phyloP scores from a whole-genome alignment of 352 stramenopile species.

The Phytopythium montanum region DNA sequence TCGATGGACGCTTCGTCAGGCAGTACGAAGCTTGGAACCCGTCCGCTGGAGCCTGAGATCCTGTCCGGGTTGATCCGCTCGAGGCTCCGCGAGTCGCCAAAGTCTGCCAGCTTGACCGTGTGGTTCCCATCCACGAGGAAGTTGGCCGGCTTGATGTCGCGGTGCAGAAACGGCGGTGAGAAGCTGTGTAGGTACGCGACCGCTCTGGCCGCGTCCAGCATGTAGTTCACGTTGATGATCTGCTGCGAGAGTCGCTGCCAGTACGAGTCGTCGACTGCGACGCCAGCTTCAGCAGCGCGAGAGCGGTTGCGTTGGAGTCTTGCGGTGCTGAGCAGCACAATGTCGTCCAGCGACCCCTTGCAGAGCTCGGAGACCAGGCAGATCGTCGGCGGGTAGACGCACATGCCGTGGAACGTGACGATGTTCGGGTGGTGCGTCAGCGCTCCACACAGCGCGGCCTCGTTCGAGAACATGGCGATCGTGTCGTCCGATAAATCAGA shows the following conservation, averaged over 20 bases:
- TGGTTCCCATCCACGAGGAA: constrained; percentile 65
- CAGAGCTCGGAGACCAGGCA: constrained; percentile 75
- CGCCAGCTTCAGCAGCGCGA: background rate
- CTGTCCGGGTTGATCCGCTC: constrained; percentile 5
- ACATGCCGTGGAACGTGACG: constrained; percentile 52
- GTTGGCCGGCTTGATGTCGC: constrained; percentile 76
- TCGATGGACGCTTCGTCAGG: background rate
- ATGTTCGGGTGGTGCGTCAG: constrained; percentile 63
- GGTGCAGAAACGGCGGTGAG: constrained; percentile 61
- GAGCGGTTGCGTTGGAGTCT: constrained; percentile 2
- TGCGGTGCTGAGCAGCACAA: constrained; percentile 10
- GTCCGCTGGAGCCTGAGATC: background rate
- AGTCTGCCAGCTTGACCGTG: constrained; percentile 79
- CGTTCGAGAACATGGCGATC: constrained; percentile 49
- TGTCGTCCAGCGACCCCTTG: constrained; percentile 49
- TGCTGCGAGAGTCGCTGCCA: constrained; percentile 24
- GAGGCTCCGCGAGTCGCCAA: constrained; percentile 54
- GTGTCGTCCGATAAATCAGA: constrained; percentile 46
- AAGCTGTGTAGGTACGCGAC: constrained; percentile 77
- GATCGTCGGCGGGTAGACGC: constrained; percentile 68
- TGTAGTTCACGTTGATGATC: constrained; percentile 58
- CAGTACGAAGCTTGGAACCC: background rate
- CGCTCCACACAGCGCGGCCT: constrained; percentile 38
- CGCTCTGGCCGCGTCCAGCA: constrained; percentile 57
- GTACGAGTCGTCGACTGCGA: background rate